Conservation (phyloP, 2,329 filamentous ascomycete species). For the Beauveria sp. region DNA sequence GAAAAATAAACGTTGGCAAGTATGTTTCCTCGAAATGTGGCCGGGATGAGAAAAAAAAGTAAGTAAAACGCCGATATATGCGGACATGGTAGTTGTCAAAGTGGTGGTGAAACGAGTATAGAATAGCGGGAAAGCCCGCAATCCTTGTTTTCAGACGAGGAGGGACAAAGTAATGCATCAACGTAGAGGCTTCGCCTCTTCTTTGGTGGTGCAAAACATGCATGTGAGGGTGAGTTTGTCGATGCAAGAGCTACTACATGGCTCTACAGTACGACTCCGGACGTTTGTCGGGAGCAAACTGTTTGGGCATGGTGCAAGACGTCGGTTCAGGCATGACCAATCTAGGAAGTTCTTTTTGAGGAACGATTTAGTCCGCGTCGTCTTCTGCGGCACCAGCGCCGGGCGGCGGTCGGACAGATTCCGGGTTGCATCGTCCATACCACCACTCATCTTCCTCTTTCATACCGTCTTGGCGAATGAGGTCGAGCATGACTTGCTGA, state of each 20-base stretch:
- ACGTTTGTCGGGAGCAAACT: slow-evolving; percentile 2
- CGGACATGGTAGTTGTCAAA: neutral
- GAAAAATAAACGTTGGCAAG: neutral
- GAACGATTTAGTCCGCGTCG: slow-evolving; percentile 30
- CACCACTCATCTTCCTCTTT: slow-evolving; percentile 56
- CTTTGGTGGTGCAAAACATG: neutral
- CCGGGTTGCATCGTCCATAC: slow-evolving; percentile 47
- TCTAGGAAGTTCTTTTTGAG: slow-evolving; percentile 2
- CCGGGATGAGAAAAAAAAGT: neutral
- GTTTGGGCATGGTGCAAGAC: neutral
- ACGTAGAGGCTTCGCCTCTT: neutral
- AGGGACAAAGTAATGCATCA: neutral
- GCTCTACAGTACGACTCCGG: neutral
- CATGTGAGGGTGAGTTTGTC: neutral
- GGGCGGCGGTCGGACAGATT: slow-evolving; percentile 44
- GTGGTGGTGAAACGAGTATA: neutral
- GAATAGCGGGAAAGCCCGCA: neutral
- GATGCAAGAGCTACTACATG: neutral
- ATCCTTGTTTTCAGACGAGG: neutral
- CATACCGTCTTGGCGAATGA: slow-evolving; percentile 55
- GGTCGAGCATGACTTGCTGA: slow-evolving; percentile 52
- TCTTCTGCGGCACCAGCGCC: slow-evolving; percentile 46
- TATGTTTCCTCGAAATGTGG: neutral
- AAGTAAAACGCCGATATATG: slow-evolving; percentile 1
- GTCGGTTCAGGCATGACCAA: neutral